Evolutionary conservation across 352 stramenopile genomes (phyloP).

Genomic region (Hyaloperonospora brassicae): DNA sequence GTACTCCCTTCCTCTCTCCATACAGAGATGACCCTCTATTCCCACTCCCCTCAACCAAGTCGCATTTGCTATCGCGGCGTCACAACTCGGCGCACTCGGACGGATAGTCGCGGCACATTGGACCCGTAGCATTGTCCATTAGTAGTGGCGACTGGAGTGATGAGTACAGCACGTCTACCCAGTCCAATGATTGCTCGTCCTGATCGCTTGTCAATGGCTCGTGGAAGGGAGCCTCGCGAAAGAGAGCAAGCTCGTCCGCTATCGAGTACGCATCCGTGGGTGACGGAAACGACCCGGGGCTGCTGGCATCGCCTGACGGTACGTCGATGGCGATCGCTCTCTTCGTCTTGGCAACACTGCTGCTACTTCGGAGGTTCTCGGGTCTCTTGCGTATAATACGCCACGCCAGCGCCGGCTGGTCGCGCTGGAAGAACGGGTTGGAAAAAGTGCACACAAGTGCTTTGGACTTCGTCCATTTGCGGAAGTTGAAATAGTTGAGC

Average conservation of each 20-base stretch:
- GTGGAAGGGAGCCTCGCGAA: slow-evolving; percentile 22
- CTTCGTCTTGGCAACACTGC: neutral
- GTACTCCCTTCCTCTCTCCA: too few relatives aligned
- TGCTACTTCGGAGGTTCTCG: neutral
- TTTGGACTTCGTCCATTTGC: slow-evolving; percentile 75
- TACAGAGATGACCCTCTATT: too few relatives aligned
- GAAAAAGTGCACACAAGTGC: slow-evolving; percentile 68
- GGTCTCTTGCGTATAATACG: slow-evolving; percentile 69
- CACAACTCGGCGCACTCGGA: slow-evolving; percentile 26
- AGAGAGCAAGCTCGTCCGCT: slow-evolving; percentile 16
- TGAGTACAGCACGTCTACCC: slow-evolving; percentile 46
- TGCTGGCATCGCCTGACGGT: slow-evolving; percentile 9
- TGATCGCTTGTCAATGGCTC: slow-evolving; percentile 23
- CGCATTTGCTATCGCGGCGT: neutral
- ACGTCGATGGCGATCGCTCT: slow-evolving; percentile 36
- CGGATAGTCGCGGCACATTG: slow-evolving; percentile 25
- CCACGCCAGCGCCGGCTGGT: slow-evolving; percentile 46
- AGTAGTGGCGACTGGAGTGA: slow-evolving; percentile 29
- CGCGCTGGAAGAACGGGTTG: slow-evolving; percentile 58
- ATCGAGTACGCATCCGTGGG: slow-evolving; percentile 32
- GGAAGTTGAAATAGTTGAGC: slow-evolving; percentile 79
- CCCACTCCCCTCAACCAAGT: too few relatives aligned
- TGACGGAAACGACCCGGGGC: slow-evolving; percentile 25
- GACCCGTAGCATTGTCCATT: slow-evolving; percentile 11
- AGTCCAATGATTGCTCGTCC: slow-evolving; percentile 34